Evolutionary conservation across 108 stramenopile species (phyloP), one percentile per base, ranked within the genome.

Genomic region (Nannochloropsis gaditana): DNA sequence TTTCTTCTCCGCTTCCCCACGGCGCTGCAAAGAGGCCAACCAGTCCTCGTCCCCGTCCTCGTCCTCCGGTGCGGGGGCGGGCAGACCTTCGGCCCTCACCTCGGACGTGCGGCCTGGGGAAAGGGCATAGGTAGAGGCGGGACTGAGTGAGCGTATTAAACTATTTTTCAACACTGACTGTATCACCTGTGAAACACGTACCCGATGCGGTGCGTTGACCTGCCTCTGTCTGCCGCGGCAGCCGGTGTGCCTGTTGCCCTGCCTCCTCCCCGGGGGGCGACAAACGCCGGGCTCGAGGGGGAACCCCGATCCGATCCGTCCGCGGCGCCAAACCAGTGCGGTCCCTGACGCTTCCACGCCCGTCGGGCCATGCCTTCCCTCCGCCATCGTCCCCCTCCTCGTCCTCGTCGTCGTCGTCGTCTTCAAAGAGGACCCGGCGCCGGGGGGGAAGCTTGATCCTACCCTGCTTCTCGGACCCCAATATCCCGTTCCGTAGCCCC

Each of bases 231-330:
- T 73, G 59, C 59, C n/a, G 59, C 5, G 15, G 59, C 8, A n/a
- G 59, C 5, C n/a, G 59, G 19, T 73, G 5, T 6, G 10, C 11
- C 47, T 50, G 47, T 15, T 50, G 47, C 47, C 15, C 11, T 15
- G 10, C 11, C 47, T 50, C 11, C 47, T 50, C 11, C 15, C 15
- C 11, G 10, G 11, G 47, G 15, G 10, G 47, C 10, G 59, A 15
- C 59, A 73, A 8, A n/a, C 15, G 59, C 2, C n/a, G 59, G 59
- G 59, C 59, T n/a, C 59, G 3, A n/a, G 59, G 59, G 8, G 59
- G 59, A n/a, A 73, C n/a, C 59, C 59, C 59, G 6, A 73, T 73
- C n/a, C 59, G 59, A 73, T 73, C 59, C n/a, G 59, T n/a, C n/a
- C 59, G 4, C 5, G 59, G 59, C 59, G 59, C 59, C 59, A 73